Percentiles rank a stretch among this genome's conserved stretches.
Evolutionary conservation across 2,329 filamentous ascomycete genomes (phyloP).

Genomic region (Canariomyces notabilis): DNA sequence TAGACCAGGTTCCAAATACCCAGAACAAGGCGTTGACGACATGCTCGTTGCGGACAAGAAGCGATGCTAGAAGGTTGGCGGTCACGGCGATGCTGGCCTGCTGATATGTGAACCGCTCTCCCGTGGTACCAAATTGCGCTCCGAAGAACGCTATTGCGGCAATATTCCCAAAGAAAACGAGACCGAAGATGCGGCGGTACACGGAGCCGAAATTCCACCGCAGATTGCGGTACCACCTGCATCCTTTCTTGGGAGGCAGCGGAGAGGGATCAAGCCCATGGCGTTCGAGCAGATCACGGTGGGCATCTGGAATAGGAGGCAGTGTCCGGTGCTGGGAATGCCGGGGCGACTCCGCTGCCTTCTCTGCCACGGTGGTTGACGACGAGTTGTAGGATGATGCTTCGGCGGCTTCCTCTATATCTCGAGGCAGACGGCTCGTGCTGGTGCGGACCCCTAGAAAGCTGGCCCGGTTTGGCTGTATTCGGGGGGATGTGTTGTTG

Average conservation of each 20-base stretch:
- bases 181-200: constrained; percentile 39
- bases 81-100: constrained; percentile 26
- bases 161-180: constrained; percentile 36
- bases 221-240: constrained; percentile 23
- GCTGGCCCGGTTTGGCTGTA: background rate
- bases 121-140: constrained; percentile 4
- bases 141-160: constrained; percentile 21
- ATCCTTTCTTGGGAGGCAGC: constrained; percentile 24
- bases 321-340: background rate
- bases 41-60: constrained; percentile 47
- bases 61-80: constrained; percentile 41
- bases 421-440: constrained; percentile 7
- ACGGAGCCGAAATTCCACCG: constrained; percentile 32
- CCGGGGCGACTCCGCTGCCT: background rate
- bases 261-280: constrained; percentile 18
- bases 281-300: constrained; percentile 11
- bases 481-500: background rate
- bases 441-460: background rate
- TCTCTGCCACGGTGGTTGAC: background rate
- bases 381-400: constrained; percentile 5
- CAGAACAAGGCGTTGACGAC: constrained; percentile 48
- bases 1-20: constrained; percentile 32
- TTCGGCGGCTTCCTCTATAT: constrained; percentile 17
- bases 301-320: background rate
- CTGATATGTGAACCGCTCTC: constrained; percentile 16